phyloP scores from a whole-genome alignment of 2,329 filamentous ascomycete genomes.

The Ophiostoma triangulosporum region DNA sequence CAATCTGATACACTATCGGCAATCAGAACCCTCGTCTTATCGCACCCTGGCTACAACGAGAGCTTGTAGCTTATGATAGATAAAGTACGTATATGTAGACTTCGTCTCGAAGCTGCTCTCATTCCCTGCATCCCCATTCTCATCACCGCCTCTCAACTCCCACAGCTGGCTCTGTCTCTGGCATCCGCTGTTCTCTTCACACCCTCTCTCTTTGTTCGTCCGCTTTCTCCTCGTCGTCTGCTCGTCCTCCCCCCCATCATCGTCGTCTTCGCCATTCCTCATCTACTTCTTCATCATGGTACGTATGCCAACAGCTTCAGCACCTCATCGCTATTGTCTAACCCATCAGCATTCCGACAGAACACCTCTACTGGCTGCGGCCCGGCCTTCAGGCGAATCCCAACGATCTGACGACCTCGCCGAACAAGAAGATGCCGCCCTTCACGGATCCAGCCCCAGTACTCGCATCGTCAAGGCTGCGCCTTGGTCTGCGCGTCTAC shows the following conservation, averaged over 20 bases:
- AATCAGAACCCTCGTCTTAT: too few species aligned
- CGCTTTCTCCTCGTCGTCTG: not conserved
- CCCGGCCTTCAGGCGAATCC: conserved; percentile 19
- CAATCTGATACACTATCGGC: not conserved
- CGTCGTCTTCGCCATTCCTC: not conserved
- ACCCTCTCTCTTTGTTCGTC: not conserved
- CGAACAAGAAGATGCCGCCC: conserved; percentile 21
- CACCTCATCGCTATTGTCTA: not conserved
- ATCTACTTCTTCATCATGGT: conserved; percentile 3
- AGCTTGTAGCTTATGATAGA: too few species aligned
- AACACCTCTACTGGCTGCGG: conserved; percentile 28
- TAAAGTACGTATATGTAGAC: too few species aligned
- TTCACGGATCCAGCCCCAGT: conserved; percentile 14
- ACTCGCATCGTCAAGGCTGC: not conserved
- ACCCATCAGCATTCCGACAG: conserved; percentile 25
- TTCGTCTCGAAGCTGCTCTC: too few species aligned
- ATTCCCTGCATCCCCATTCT: not conserved
- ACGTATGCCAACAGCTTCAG: not conserved
- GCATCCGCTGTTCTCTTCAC: not conserved
- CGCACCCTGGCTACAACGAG: too few species aligned
- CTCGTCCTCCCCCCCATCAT: not conserved
- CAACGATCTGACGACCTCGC: conserved; percentile 19
- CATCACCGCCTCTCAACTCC: not conserved
- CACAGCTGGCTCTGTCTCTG: not conserved
- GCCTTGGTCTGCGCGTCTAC: conserved; percentile 29